Conservation (phyloP, 2,329 filamentous ascomycete genomes). For the Colletotrichum cuscutae region DNA sequence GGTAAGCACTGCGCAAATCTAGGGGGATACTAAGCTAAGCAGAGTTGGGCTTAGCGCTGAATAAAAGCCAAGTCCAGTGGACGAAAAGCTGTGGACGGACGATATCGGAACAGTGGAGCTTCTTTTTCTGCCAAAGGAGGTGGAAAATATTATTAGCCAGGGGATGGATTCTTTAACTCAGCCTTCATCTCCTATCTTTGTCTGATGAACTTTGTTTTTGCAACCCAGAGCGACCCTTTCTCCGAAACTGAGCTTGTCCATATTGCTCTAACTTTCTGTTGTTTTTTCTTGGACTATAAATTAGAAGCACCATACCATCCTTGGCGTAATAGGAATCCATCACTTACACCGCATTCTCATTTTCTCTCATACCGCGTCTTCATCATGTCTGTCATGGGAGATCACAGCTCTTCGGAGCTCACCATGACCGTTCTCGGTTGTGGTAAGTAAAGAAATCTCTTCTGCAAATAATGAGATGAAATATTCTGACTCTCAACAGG, state of each 20-base stretch:
- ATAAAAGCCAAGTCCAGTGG: constrained; percentile 23
- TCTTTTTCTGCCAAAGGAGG: constrained; percentile 18
- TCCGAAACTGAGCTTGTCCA: neutral
- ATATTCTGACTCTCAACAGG: constrained; percentile 56
- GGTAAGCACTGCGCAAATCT: constrained; percentile 9
- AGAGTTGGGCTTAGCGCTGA: neutral
- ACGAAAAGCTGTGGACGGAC: constrained; percentile 5
- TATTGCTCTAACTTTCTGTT: neutral
- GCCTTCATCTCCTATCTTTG: neutral
- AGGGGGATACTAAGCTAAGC: neutral
- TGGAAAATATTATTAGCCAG: constrained; percentile 24
- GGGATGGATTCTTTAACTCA: constrained; percentile 9
- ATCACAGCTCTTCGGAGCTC: constrained; percentile 59
- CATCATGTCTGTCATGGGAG: constrained; percentile 43
- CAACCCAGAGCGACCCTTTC: neutral
- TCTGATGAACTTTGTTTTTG: neutral
- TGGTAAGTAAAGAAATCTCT: constrained; percentile 61
- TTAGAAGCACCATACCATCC: neutral
- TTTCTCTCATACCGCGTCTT: constrained; percentile 20
- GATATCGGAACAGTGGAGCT: constrained; percentile 31
- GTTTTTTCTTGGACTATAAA: neutral
- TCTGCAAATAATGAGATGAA: neutral
- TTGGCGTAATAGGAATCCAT: neutral
- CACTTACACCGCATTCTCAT: constrained; percentile 25
- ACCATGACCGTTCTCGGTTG: constrained; percentile 86